Conservation (phyloP, 192 early-diverging fungal species). For the Pecoramyces ruminantium region DNA sequence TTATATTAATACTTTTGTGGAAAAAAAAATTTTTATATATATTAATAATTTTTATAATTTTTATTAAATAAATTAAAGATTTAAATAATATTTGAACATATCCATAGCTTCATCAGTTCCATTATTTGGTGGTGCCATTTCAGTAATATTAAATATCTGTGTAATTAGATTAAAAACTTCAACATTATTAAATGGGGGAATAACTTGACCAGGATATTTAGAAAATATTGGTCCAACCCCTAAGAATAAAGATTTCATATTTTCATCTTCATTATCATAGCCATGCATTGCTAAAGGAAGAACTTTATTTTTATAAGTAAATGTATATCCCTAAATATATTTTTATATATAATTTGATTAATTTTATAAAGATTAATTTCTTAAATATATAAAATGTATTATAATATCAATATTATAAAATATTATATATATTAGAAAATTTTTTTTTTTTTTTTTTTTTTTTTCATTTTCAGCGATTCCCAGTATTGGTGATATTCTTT, state of each 20-base stretch:
- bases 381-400: too few species aligned
- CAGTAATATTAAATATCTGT: constrained; percentile 26
- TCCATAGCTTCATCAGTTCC: constrained; percentile 20
- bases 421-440: too few species aligned
- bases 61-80: not conserved
- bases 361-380: too few species aligned
- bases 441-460: too few species aligned
- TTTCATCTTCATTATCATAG: constrained; percentile 51
- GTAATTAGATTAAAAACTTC: constrained; percentile 55
- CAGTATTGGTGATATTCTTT: constrained; percentile 57
- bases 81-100: not conserved
- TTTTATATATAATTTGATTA: too few species aligned
- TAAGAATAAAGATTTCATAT: constrained; percentile 76
- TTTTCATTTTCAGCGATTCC: constrained; percentile 46
- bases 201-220: constrained; percentile 3
- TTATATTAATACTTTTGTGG: too few species aligned
- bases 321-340: not conserved
- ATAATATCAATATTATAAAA: too few species aligned
- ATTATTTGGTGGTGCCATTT: constrained; percentile 48
- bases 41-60: not conserved
- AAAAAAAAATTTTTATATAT: too few species aligned
- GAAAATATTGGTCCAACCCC: constrained; percentile 55
- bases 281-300: constrained; percentile 57
- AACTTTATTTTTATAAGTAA: not conserved
- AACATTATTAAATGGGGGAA: constrained; percentile 45